Base-by-base conservation (phyloP, 1,284 basidiomycete species). In the Cryptococcus hybrid region DNA sequence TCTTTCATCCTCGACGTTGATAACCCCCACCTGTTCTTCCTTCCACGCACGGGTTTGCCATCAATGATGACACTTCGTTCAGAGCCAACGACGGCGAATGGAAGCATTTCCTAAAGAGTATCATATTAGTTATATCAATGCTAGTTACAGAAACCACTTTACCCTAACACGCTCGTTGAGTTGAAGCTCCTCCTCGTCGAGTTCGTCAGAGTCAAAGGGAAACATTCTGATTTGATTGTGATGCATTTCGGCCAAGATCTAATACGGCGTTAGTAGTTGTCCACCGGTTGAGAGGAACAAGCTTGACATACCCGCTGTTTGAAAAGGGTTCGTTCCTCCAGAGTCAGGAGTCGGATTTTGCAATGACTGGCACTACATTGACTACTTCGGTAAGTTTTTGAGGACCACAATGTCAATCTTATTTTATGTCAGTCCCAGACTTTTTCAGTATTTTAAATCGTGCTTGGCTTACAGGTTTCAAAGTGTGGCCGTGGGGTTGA, bases 321-420 rank as follows among this genome's bases (percentile, higher is more conserved):
- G 86, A 99, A 99, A 30, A 83, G 81, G 62, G 89, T 89, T 62
- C 93, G 83, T 82, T 99, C 96, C 66, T 96, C 93, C 61, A 93
- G 78, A 1, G 94, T 98, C 79, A 99, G 82, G 87, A 89, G 79
- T 99, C 95, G n/a, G 90, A 85, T 84, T 99, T 99, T 69, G 96
- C 95, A 74, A 99, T 98, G 61, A 99, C 90, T 11, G 95, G 96
- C 5, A 99, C 94, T 50, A 99, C 95, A 71, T 99, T 99, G 79
- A 97, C 95, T 43, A 99, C 95, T 77, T 99, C 95, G 75, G 88
- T 89, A 56, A 99, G 83, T 83, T 97, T 84, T 98, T 98, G 88
- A 99, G 92, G 64, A 99, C 95, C 67, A 92, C 93, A 51, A 98
- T 88, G 73, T 99, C 96, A 74, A 99, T 95, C 75, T 66, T 18